A percentile compares a stretch with the other conserved stretches of the same genome.
Conservation (phyloP, 805 yeast genomes). For the Komagataella populi region DNA sequence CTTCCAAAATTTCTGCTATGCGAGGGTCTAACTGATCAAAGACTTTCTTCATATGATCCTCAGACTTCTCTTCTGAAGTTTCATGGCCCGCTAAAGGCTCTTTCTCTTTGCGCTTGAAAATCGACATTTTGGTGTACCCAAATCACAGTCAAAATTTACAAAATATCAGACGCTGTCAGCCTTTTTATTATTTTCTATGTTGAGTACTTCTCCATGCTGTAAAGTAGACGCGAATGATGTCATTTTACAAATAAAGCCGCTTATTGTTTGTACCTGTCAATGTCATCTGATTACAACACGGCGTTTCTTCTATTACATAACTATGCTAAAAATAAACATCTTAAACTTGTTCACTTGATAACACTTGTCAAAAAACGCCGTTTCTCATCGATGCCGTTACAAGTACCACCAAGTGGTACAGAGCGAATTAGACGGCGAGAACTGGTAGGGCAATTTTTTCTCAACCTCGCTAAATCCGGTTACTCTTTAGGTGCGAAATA, state of each 20-base stretch:
- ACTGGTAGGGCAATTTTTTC: too few relatives aligned
- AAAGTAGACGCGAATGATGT: neutral
- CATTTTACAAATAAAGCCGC: too few relatives aligned
- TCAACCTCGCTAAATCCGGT: neutral
- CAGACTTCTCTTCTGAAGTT: neutral
- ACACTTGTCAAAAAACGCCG: too few relatives aligned
- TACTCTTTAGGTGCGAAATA: neutral
- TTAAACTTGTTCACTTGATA: too few relatives aligned
- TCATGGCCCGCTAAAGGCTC: neutral
- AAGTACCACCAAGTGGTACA: too few relatives aligned
- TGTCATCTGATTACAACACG: too few relatives aligned
- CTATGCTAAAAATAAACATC: too few relatives aligned
- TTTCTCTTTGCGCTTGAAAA: neutral
- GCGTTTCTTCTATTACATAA: too few relatives aligned
- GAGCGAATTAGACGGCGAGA: too few relatives aligned
- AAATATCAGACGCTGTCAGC: neutral
- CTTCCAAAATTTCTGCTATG: neutral
- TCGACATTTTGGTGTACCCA: neutral
- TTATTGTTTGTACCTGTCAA: too few relatives aligned
- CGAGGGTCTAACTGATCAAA: neutral
- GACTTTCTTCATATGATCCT: neutral
- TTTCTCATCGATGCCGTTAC: too few relatives aligned
- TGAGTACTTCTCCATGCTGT: neutral
- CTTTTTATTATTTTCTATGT: neutral
- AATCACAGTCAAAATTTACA: neutral